phyloP scores from a whole-genome alignment of 495 filamentous ascomycete species.

The Amorphotheca resinae region DNA sequence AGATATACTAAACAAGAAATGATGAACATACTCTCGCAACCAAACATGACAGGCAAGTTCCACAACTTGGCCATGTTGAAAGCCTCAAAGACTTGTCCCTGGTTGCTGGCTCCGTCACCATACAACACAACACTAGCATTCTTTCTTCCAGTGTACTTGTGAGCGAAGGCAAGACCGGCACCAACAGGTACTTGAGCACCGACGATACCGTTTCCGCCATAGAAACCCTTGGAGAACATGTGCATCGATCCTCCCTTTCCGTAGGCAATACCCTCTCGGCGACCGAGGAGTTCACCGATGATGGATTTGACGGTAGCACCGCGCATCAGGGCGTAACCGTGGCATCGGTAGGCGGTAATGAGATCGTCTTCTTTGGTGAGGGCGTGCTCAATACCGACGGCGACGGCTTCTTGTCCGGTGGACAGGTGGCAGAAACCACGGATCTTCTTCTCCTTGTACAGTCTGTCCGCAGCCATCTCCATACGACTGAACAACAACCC shows the following conservation, averaged over 20 bases:
- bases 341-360: slow-evolving; percentile 97
- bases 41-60: slow-evolving; percentile 89
- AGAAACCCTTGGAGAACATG: slow-evolving; percentile 98
- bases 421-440: slow-evolving; percentile 98
- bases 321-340: slow-evolving; percentile 96
- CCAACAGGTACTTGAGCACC: slow-evolving; percentile 97
- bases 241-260: slow-evolving; percentile 99
- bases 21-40: slow-evolving; percentile 78
- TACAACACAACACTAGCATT: slow-evolving; percentile 84
- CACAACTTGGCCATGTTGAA: slow-evolving; percentile 99
- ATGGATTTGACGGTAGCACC: slow-evolving; percentile 84
- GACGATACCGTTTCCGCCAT: slow-evolving; percentile 97
- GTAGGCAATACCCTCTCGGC: slow-evolving; percentile 91
- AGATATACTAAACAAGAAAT: neutral
- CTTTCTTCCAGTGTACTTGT: slow-evolving; percentile 79
- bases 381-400: slow-evolving; percentile 92
- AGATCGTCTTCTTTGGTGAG: slow-evolving; percentile 82
- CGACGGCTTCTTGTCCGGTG: slow-evolving; percentile 93
- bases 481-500: slow-evolving; percentile 54
- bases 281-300: slow-evolving; percentile 91
- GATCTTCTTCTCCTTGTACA: slow-evolving; percentile 99
- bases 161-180: slow-evolving; percentile 91
- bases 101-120: slow-evolving; percentile 95
- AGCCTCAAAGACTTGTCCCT: slow-evolving; percentile 98
- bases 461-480: slow-evolving; percentile 96